Evolutionary conservation across 495 filamentous ascomycete species (phyloP), one percentile per base, ranked within the genome.

Genomic region (Beverwykella pulmonaria): DNA sequence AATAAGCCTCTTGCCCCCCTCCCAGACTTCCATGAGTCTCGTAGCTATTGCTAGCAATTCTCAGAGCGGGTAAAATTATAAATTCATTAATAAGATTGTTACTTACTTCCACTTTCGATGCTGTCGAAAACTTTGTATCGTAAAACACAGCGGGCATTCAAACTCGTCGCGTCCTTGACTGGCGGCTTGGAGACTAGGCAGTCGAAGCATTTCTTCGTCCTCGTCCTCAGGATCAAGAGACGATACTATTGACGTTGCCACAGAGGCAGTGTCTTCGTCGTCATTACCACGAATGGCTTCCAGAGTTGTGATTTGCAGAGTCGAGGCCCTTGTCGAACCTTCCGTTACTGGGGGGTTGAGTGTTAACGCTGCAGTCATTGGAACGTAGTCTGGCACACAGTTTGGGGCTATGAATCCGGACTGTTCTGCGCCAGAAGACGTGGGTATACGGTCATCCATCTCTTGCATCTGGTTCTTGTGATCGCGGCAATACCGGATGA

Each of bases 91-190:
- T n/a, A 34, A 34, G 32, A 5, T 5, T 34, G 32, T 5, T 12
- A 34, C 32, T 34, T 12, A 34, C 63, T 30, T 66, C 63, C 63
- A 66, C n/a, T 55, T 49, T 9, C 55, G 30, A 22, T 66, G 27
- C 15, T 44, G 47, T 10, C 26, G 20, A 10, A 63, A 20, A 17
- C 41, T 34, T 46, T 56, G 55, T 10, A 70, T 70, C 3, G 48
- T 57, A 20, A 56, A 61, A 50, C 67, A 70, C 48, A 60, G 47
- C 7, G 67, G 67, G 26, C 67, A 70, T 49, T 70, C 67, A 50
- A 70, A 70, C 7, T 27, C 44, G 0, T n/a, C 27, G 29, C 23
- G 12, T 7, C 55, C 66, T 34, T 48, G 23, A 7, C 41, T n/a
- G n/a, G 64, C 53, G 30, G 39, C 53, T 19, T 20, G 15, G 19